A percentile compares a stretch with the other conserved stretches of the same genome.
These are phyloP conservation scores for Cercospora brassicicola DNA, from an alignment of 2,329 filamentous ascomycete genomes.

Conservation along the genomic window DNA sequence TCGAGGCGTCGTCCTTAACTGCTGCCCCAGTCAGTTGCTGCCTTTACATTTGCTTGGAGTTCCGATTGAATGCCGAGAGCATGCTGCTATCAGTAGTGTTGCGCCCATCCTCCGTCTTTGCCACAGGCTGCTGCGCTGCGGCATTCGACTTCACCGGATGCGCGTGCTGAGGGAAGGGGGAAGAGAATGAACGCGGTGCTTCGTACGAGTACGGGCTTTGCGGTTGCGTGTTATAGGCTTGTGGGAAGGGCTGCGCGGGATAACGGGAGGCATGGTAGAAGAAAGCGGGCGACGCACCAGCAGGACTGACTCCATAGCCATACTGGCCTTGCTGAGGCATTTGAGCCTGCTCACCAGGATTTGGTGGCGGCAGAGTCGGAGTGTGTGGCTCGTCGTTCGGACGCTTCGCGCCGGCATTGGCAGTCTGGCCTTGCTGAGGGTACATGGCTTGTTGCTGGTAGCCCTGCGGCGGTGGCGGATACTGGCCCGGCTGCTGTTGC, in stretches of 20 bases:
- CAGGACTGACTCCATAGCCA: conserved; percentile 48
- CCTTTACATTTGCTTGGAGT: conserved; percentile 23
- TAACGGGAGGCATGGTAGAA: conserved; percentile 43
- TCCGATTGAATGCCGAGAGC: conserved; percentile 32
- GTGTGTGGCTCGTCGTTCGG: conserved; percentile 52
- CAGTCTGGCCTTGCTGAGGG: conserved; percentile 25
- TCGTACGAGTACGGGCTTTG: conserved; percentile 47
- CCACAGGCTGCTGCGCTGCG: conserved; percentile 31
- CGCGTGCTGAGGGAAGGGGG: conserved; percentile 46
- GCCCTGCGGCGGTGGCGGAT: conserved; percentile 44
- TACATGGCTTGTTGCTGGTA: conserved; percentile 49
- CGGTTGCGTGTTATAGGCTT: conserved; percentile 45
- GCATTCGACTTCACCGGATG: conserved; percentile 36
- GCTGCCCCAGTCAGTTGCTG: conserved; percentile 34
- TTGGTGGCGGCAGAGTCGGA: conserved; percentile 52
- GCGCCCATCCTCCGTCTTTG: conserved; percentile 40
- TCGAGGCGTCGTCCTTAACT: conserved; percentile 29
- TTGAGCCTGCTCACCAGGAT: conserved; percentile 47
- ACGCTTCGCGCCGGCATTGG: conserved; percentile 44
- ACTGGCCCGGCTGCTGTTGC: conserved; percentile 35
- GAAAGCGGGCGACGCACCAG: conserved; percentile 48
- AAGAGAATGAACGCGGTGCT: conserved; percentile 37
- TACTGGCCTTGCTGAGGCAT: conserved; percentile 36
- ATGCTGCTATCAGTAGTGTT: conserved; percentile 36
- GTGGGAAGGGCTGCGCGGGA: conserved; percentile 36